A percentile compares a stretch with the other conserved stretches of the same genome.
Conservation (phyloP, 257 asterid genomes). For the Oldenlandia corymbosa region DNA sequence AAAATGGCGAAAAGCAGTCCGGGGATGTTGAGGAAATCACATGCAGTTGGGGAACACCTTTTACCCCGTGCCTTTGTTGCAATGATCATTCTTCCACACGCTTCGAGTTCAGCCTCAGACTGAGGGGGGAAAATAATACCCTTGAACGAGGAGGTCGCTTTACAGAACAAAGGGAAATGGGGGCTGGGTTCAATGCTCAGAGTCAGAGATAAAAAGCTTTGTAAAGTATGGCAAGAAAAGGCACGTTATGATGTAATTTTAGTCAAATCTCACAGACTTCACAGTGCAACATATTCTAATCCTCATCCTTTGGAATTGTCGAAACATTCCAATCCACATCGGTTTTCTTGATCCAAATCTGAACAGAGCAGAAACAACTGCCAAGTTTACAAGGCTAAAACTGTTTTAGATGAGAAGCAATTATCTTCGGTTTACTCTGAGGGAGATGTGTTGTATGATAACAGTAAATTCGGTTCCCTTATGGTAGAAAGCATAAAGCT, state of each 20-base stretch:
- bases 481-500: background rate
- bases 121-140: too few relatives aligned
- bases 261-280: background rate
- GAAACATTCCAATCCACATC: too few relatives aligned
- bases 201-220: background rate
- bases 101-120: background rate
- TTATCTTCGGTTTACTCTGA: too few relatives aligned
- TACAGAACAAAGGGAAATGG: background rate
- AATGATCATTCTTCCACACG: slow-evolving; percentile 13
- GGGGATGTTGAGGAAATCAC: slow-evolving; percentile 16
- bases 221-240: background rate
- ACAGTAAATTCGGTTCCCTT: too few relatives aligned
- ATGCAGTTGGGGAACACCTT: slow-evolving; percentile 3
- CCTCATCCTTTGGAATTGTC: background rate
- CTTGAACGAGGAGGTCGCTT: background rate
- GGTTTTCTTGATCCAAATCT: too few relatives aligned
- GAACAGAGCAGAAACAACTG: too few relatives aligned
- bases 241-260: background rate
- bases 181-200: background rate
- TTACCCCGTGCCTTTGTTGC: slow-evolving; percentile 13
- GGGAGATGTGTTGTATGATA: too few relatives aligned
- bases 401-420: too few relatives aligned
- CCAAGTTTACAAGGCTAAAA: too few relatives aligned
- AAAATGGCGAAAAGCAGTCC: background rate
- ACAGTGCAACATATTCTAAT: background rate